phyloP scores from a whole-genome alignment of 2,329 filamentous ascomycete genomes.

The Apiospora malaysiana region DNA sequence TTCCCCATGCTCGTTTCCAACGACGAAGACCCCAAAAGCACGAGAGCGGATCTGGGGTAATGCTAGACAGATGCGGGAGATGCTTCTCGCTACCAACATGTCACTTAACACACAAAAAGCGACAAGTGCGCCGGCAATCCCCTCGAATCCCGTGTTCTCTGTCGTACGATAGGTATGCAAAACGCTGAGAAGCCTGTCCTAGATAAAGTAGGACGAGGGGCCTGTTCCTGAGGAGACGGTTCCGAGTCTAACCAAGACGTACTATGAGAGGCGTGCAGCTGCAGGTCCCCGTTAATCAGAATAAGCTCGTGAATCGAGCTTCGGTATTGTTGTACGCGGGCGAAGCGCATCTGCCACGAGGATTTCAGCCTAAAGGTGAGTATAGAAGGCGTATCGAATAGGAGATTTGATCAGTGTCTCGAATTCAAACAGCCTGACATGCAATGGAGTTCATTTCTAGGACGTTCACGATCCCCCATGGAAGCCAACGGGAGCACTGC shows the following conservation, averaged over 20 bases:
- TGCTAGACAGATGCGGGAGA: neutral
- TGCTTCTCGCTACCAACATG: conserved; percentile 10
- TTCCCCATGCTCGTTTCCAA: neutral
- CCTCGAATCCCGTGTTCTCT: neutral
- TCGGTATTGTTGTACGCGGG: neutral
- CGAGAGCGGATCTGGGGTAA: conserved; percentile 18
- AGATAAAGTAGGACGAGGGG: neutral
- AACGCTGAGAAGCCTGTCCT: neutral
- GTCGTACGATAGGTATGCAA: conserved; percentile 1
- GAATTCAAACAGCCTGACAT: neutral
- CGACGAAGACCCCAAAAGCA: neutral
- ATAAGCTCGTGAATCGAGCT: neutral
- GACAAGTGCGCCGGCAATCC: neutral
- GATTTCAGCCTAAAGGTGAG: conserved; percentile 4
- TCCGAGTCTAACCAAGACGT: neutral
- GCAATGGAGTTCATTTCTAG: no score
- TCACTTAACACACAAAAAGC: neutral
- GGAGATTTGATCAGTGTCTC: conserved; percentile 3
- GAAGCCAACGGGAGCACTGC: neutral
- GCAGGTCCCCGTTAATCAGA: conserved; percentile 16
- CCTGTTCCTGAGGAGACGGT: neutral
- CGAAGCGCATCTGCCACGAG: conserved; percentile 11
- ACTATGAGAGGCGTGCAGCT: neutral
- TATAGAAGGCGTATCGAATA: neutral
- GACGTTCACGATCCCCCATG: neutral